Evolutionary conservation across 768 basidiomycete species (phyloP).

Genomic region (Hericium coralloides): DNA sequence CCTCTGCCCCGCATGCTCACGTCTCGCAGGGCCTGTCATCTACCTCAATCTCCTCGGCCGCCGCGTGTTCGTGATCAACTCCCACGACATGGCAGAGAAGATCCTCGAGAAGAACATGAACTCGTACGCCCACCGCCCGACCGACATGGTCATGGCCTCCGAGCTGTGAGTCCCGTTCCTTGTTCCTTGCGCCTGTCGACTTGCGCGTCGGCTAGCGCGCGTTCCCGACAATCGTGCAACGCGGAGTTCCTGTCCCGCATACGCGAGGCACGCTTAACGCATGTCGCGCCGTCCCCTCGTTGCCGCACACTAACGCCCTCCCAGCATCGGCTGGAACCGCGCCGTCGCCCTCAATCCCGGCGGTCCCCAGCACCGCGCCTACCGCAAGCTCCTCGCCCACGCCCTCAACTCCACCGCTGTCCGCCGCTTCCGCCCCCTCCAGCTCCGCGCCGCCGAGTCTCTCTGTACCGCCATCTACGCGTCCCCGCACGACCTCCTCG

Average conservation of each 20-base stretch:
- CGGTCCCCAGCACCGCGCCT: slow-evolving; percentile 11
- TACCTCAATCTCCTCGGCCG: slow-evolving; percentile 16
- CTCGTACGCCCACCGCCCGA: slow-evolving; percentile 16
- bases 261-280: too few species aligned
- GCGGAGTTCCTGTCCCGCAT: too few species aligned
- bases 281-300: neutral
- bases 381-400: slow-evolving; percentile 10
- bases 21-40: slow-evolving; percentile 15
- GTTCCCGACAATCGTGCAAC: too few species aligned
- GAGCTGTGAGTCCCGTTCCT: slow-evolving; percentile 4
- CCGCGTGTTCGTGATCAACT: slow-evolving; percentile 17
- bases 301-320: neutral
- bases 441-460: slow-evolving; percentile 9
- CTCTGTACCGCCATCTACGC: slow-evolving; percentile 8
- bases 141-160: slow-evolving; percentile 12
- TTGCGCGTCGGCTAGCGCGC: neutral
- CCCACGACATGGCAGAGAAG: slow-evolving; percentile 11
- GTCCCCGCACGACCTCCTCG: slow-evolving; percentile 8
- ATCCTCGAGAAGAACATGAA: slow-evolving; percentile 19
- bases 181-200: too few species aligned
- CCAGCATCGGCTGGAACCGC: slow-evolving; percentile 10
- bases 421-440: slow-evolving; percentile 10
- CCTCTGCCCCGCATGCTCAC: too few species aligned
- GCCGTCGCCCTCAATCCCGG: slow-evolving; percentile 14
- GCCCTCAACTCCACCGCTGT: slow-evolving; percentile 10